Evolutionary conservation across 371 early-diverging fungal species (phyloP).

Genomic region (Mucor piriformis): DNA sequence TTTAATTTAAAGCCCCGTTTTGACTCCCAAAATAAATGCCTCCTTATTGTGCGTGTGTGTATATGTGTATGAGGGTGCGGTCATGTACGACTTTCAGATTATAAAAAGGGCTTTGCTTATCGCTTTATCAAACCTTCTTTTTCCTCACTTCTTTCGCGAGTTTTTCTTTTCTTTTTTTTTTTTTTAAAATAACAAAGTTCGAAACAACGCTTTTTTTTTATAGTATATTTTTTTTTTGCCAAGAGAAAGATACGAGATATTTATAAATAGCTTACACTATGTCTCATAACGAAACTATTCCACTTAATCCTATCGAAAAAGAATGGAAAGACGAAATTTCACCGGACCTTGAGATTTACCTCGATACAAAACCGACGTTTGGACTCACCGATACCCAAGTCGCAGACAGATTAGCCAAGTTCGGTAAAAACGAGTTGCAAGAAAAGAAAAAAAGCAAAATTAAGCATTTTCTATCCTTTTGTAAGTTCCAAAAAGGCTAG

Average conservation of each 20-base stretch:
- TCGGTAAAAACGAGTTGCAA: conserved; percentile 76
- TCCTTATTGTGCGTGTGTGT: no score
- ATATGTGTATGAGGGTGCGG: not conserved
- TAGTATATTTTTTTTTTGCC: not conserved
- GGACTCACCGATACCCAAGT: conserved; percentile 68
- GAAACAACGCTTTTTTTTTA: not conserved
- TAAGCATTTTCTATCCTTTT: conserved; percentile 89
- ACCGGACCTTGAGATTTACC: conserved; percentile 69
- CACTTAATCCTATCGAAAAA: conserved; percentile 12
- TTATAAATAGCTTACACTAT: no score
- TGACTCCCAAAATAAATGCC: not conserved
- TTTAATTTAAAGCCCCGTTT: not conserved
- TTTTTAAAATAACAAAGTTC: not conserved
- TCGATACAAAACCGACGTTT: conserved; percentile 68
- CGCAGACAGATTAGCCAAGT: conserved; percentile 59
- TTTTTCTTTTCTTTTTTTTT: not conserved
- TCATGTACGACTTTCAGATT: not conserved
- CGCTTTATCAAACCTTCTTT: not conserved
- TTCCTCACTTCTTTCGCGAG: not conserved
- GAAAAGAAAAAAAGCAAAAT: conserved; percentile 85
- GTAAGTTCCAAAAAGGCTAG: conserved; percentile 18
- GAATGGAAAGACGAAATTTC: conserved; percentile 63
- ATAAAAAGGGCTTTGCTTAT: conserved; percentile 3
- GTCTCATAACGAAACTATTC: conserved; percentile 15
- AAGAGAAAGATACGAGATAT: no score